Base-by-base conservation (phyloP, 371 early-diverging fungal species). In the Apophysomyces elegans region DNA sequence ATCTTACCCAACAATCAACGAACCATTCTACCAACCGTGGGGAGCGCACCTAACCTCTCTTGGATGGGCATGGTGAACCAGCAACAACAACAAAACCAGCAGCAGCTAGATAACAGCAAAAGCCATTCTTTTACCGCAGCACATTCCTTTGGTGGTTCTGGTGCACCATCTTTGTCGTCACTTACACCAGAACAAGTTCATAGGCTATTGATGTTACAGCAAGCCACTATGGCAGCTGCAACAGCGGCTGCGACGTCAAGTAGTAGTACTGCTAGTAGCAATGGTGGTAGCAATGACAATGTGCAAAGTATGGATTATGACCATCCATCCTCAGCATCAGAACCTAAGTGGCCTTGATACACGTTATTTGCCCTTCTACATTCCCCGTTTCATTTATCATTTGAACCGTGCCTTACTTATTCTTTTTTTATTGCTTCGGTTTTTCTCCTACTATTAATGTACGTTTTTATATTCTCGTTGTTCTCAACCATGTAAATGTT, bases 11-110 rank as follows among this genome's bases (percentile, higher is more conserved):
- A 63, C 32, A 64, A 43, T 14, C 70, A 66, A 38, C 70, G 58
- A 32, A 43, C 63, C 12, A 46, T 47, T 61, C 56, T 67, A 14
- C 64, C 67, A 1, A 65, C 72, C 1, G 71, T 66, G 4, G 68
- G 68, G 9, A 71, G 72, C 57, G 72, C 72, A 5, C 72, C 72
- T 35, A 66, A 62, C n/a, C 39, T 71, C 5, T 71, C 72, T 32
- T 67, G 64, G 65, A 67, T 71, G 67, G 68, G 68, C 18, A 65
- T 71, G 65, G 58, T 71, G 57, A 58, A 46, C 32, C 45, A 45
- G 11, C 61, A 67, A 59, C 39, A 18, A 11, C 63, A 46, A 58
- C 26, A 36, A 14, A 39, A 9, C n/a, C 63, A 56, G n/a, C 37
- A 47, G 37, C 36, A 50, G 54, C 18, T 50, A 50, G 54, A 50